Evolutionary conservation across 176 grass and related monocot genomes (phyloP), one percentile per base, ranked within the genome.

Genomic region (Miscanthus lutarioriparius): DNA sequence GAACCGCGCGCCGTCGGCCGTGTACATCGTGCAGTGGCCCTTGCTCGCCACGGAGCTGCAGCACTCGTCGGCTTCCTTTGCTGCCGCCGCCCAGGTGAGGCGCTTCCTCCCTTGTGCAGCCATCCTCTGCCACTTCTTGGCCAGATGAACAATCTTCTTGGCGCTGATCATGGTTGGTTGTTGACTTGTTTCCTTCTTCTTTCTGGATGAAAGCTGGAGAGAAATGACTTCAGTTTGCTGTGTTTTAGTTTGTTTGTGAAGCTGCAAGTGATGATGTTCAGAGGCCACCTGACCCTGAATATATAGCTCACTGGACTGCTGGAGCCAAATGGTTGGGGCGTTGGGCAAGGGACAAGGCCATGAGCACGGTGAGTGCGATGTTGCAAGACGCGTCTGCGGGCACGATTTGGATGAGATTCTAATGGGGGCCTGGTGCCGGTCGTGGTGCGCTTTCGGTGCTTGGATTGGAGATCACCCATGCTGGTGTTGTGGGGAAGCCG

Each of bases 51-150:
- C 30, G 36, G 78, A 80, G 19, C 19, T 30, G 56, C 41, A 67
- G 38, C 61, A 32, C 39, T 47, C 26, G 2, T 47, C 2, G 38
- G 38, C 38, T 62, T 26, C 63, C 41, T n/a, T 36, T 2, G 10
- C 7, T 19, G 36, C 5, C 8, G 17, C 14, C 0, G 1, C 11
- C 78, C 41, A 68, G 30, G 19, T 47, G 41, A 44, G 43, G 12
- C 12, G 43, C 43, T 45, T 45, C 12, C 43, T 45, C 43, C 43
- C 43, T 45, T 45, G 43, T 45, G 43, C 43, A 45, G 43, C 43
- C 43, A 45, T 45, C 43, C 17, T 73, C 27, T 62, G 64, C 86
- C 86, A 88, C 65, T 83, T 83, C 74, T 82, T 80, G 40, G 69
- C 69, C 32, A 85, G 62, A 32, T 80, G 74, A 74, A 40, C 54